Evolutionary conservation across 257 asterid species (phyloP).

Genomic region (Petunia secreta): DNA sequence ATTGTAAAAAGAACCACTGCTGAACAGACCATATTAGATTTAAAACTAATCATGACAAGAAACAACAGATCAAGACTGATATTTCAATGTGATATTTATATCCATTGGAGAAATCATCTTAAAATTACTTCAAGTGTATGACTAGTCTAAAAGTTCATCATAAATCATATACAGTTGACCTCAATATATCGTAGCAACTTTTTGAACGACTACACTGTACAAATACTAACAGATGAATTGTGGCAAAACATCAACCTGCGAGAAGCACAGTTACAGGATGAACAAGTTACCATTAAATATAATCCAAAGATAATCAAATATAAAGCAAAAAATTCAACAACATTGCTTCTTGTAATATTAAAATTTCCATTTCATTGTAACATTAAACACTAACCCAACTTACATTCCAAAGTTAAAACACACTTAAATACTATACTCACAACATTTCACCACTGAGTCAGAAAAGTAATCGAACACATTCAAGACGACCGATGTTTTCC

Average conservation of each 20-base stretch:
- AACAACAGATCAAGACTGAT: neutral
- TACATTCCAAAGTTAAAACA: neutral
- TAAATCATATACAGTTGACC: too few relatives aligned
- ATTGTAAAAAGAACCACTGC: too few relatives aligned
- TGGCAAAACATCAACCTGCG: too few relatives aligned
- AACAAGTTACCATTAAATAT: neutral
- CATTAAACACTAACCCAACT: neutral
- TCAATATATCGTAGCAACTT: too few relatives aligned
- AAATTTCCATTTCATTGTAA: neutral
- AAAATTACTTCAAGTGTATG: too few relatives aligned
- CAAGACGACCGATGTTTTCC: slow-evolving; percentile 29
- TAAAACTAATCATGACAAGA: neutral
- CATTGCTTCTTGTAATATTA: neutral
- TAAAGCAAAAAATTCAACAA: neutral
- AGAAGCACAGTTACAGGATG: too few relatives aligned
- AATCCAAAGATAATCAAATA: neutral
- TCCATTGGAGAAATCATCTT: too few relatives aligned
- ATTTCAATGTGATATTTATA: neutral
- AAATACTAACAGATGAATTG: too few relatives aligned
- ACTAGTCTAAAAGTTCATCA: too few relatives aligned
- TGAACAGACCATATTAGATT: neutral
- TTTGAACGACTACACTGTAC: too few relatives aligned
- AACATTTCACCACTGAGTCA: slow-evolving; percentile 21
- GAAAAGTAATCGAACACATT: slow-evolving; percentile 34
- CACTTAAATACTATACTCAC: neutral